Conservation (phyloP, 148 eudicot species). For the Rhododendron mucronatum region DNA sequence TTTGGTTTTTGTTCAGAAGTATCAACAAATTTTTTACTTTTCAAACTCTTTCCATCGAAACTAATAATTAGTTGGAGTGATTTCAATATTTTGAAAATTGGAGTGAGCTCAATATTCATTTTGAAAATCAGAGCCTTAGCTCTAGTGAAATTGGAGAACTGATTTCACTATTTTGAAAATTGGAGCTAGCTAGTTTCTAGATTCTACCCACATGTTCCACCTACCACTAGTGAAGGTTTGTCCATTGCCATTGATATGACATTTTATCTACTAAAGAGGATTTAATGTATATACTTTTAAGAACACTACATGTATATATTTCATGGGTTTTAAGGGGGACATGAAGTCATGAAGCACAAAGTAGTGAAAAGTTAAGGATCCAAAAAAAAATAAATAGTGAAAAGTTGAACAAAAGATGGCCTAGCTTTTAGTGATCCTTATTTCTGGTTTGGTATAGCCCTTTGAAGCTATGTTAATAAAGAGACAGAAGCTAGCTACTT, state of each 20-base stretch:
- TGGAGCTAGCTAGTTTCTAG: background rate
- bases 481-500: background rate
- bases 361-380: background rate
- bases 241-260: background rate
- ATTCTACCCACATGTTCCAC: background rate
- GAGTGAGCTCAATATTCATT: background rate
- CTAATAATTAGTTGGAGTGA: background rate
- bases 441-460: background rate
- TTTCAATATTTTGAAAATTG: background rate
- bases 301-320: background rate
- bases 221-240: background rate
- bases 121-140: background rate
- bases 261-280: background rate
- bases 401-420: slow-evolving; percentile 1
- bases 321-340: background rate
- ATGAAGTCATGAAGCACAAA: background rate
- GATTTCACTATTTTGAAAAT: background rate
- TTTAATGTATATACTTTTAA: background rate
- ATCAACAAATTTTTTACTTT: no score
- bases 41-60: background rate
- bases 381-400: no score
- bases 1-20: no score
- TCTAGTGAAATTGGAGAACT: background rate
- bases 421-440: background rate
- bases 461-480: background rate